Evolutionary conservation across 208 protist genomes (phyloP).

Genomic region (Leishmania aethiopica): DNA sequence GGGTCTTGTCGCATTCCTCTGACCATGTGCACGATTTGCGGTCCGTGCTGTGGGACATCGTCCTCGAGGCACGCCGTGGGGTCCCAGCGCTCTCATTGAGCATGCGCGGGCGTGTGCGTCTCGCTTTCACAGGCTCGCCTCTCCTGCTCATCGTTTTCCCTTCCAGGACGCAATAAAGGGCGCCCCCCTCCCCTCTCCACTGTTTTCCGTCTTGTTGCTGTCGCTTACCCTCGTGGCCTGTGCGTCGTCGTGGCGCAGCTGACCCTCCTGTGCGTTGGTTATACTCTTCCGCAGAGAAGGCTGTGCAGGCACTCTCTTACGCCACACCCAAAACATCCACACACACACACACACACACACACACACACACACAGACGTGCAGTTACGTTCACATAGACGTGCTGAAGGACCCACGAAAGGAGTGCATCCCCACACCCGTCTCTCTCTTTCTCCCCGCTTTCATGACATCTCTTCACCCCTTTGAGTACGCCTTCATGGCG

Average conservation of each 20-base stretch:
- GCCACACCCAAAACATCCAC: neutral
- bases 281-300: neutral
- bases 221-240: neutral
- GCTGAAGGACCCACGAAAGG: neutral
- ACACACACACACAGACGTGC: neutral
- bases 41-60: neutral
- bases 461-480: constrained; percentile 55
- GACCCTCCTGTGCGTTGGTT: neutral
- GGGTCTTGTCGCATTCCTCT: neutral
- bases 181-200: too few species aligned
- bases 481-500: constrained; percentile 61
- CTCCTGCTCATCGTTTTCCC: neutral
- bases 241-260: neutral
- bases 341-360: neutral
- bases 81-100: neutral
- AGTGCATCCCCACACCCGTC: neutral
- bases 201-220: neutral
- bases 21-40: neutral
- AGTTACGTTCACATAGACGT: neutral
- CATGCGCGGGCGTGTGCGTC: neutral
- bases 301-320: neutral
- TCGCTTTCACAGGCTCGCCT: neutral
- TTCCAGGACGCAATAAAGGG: neutral
- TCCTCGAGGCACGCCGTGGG: neutral
- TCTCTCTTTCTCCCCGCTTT: neutral